Percentiles rank a stretch among this genome's conserved stretches.
These are phyloP conservation scores for Suhomyces panamericanus DNA, from an alignment of 1,139 yeast genomes.

Conservation along the genomic window DNA sequence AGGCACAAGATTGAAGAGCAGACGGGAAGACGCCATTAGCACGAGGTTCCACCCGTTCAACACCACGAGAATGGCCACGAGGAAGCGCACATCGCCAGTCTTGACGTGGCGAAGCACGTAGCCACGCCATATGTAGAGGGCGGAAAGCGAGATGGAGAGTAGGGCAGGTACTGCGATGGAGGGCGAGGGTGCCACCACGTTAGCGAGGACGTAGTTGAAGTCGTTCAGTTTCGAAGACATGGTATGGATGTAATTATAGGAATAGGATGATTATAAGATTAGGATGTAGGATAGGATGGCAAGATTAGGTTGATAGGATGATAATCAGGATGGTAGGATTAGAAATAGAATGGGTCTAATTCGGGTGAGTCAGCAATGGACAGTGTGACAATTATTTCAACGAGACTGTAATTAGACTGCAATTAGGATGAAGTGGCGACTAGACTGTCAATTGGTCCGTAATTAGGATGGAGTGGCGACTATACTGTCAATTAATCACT, in stretches of 20 bases:
- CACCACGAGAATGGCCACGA: slow-evolving; percentile 5
- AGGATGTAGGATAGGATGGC: too few relatives aligned
- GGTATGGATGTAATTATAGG: neutral
- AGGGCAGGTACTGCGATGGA: slow-evolving; percentile 2
- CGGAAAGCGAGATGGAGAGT: neutral
- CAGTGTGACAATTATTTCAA: too few relatives aligned
- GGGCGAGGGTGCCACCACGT: neutral
- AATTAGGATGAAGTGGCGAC: too few relatives aligned
- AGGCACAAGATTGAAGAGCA: slow-evolving; percentile 3
- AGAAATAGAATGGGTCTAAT: too few relatives aligned
- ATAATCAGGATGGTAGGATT: too few relatives aligned
- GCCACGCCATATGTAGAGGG: slow-evolving; percentile 5
- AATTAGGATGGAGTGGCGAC: too few relatives aligned
- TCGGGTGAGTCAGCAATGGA: too few relatives aligned
- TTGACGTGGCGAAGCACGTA: slow-evolving; percentile 1
- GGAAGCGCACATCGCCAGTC: slow-evolving; percentile 7
- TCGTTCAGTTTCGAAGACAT: slow-evolving; percentile 7
- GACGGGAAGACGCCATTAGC: slow-evolving; percentile 1
- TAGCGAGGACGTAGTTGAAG: slow-evolving; percentile 4
- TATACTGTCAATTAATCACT: too few relatives aligned
- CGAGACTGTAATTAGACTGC: too few relatives aligned
- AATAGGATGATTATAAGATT: too few relatives aligned
- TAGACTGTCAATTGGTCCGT: too few relatives aligned
- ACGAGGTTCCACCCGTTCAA: slow-evolving; percentile 18
- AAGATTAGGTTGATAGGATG: too few relatives aligned